Conservation (phyloP, 352 stramenopile genomes). For the Pythium scleroteichum region DNA sequence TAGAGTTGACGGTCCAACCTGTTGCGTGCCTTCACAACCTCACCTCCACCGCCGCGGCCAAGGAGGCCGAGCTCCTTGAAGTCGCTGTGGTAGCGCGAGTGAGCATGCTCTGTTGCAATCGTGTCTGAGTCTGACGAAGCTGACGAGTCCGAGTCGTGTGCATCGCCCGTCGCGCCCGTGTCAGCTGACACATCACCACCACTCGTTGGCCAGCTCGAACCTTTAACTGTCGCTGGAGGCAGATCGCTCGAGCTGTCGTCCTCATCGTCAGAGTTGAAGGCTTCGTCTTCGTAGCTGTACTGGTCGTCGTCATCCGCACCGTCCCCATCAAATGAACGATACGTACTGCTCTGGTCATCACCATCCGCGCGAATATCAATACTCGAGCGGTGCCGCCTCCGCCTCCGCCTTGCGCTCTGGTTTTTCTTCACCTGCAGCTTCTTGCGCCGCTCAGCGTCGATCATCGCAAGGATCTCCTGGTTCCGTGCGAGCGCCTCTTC, state of each 20-base stretch:
- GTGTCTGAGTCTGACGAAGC: slow-evolving; percentile 50
- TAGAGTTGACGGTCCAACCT: slow-evolving; percentile 83
- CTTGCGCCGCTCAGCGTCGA: slow-evolving; percentile 69
- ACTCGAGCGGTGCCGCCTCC: slow-evolving; percentile 55
- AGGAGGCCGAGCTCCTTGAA: slow-evolving; percentile 87
- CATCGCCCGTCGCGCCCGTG: slow-evolving; percentile 15
- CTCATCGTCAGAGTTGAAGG: slow-evolving; percentile 28
- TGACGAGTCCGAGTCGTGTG: slow-evolving; percentile 36
- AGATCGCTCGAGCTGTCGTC: slow-evolving; percentile 14
- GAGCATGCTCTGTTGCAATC: slow-evolving; percentile 45
- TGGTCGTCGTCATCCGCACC: slow-evolving; percentile 36
- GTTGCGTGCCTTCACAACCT: slow-evolving; percentile 86
- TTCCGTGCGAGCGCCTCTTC: slow-evolving; percentile 64
- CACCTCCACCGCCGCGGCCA: slow-evolving; percentile 74
- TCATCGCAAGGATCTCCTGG: slow-evolving; percentile 75
- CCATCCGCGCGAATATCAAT: slow-evolving; percentile 47
- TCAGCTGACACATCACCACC: slow-evolving; percentile 15
- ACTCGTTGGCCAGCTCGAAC: neutral
- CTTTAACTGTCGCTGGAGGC: slow-evolving; percentile 1
- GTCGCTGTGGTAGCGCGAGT: slow-evolving; percentile 81
- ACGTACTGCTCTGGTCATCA: slow-evolving; percentile 26
- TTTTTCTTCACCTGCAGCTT: slow-evolving; percentile 74
- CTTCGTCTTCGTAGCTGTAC: slow-evolving; percentile 37
- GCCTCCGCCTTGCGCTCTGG: slow-evolving; percentile 34
- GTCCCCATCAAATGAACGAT: slow-evolving; percentile 23